These are phyloP conservation scores for Luvunga scandens DNA, from an alignment of 345 rosid genomes.

Conservation along the genomic window DNA sequence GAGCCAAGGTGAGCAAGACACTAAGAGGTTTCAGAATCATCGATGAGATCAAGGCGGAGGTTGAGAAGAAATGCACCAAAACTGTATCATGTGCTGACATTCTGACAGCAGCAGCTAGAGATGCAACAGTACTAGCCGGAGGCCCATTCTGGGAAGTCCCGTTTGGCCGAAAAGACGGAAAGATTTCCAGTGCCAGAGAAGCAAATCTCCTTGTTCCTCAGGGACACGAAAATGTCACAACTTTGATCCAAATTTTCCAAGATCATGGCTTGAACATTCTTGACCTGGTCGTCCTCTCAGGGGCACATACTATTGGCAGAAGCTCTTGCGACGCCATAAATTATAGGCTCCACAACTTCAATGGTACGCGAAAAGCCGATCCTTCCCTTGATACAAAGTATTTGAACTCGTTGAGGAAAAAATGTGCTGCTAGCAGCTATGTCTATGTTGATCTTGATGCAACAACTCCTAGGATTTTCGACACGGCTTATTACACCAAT, in stretches of 20 bases:
- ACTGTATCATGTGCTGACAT: slow-evolving; percentile 44
- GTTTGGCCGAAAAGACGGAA: slow-evolving; percentile 34
- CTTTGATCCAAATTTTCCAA: slow-evolving; percentile 17
- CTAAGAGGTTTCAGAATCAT: slow-evolving; percentile 32
- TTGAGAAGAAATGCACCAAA: slow-evolving; percentile 30
- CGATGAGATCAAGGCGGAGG: slow-evolving; percentile 31
- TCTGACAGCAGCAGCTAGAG: slow-evolving; percentile 41
- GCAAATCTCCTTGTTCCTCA: slow-evolving; percentile 24
- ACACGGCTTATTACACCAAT: slow-evolving; percentile 31
- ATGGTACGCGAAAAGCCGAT: slow-evolving; percentile 17
- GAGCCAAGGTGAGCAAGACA: slow-evolving; percentile 22
- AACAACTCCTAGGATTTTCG: slow-evolving; percentile 33
- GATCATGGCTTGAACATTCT: slow-evolving; percentile 21
- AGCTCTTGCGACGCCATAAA: slow-evolving; percentile 25
- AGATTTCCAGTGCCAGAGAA: slow-evolving; percentile 23
- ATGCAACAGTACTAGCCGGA: slow-evolving; percentile 28
- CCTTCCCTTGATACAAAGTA: slow-evolving; percentile 18
- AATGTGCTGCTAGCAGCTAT: slow-evolving; percentile 9
- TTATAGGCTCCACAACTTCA: slow-evolving; percentile 21
- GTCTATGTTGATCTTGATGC: slow-evolving; percentile 27
- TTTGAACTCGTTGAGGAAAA: slow-evolving; percentile 11
- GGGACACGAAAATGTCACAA: slow-evolving; percentile 22
- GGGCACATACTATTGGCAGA: slow-evolving; percentile 41
- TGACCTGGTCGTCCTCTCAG: slow-evolving; percentile 34
- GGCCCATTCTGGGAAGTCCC: slow-evolving; percentile 42